Conservation (phyloP, 139 green algal species). For the Coelastrella sp. region DNA sequence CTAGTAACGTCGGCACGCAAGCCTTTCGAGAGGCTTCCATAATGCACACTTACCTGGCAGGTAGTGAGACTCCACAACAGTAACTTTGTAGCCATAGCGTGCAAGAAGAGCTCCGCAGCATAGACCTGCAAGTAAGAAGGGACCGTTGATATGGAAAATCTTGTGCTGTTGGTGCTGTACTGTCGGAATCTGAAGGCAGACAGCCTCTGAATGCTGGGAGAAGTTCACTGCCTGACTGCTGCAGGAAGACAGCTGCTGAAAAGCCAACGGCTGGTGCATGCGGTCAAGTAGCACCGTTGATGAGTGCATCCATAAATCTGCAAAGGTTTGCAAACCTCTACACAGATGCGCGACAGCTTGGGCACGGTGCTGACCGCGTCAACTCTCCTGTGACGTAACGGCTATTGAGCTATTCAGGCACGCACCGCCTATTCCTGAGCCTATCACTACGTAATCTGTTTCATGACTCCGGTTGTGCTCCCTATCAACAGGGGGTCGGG, state of each 20-base stretch:
- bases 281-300: too few species aligned
- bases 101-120: conserved; percentile 83
- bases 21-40: too few species aligned
- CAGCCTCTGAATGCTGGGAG: too few species aligned
- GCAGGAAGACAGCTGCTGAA: too few species aligned
- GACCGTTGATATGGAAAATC: not conserved
- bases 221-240: too few species aligned
- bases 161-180: not conserved
- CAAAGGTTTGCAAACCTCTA: too few species aligned
- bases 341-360: too few species aligned
- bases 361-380: not conserved
- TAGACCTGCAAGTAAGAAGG: conserved; percentile 57
- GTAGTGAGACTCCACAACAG: conserved; percentile 87
- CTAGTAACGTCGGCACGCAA: not conserved
- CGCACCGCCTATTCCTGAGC: conserved; percentile 76
- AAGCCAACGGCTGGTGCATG: too few species aligned
- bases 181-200: too few species aligned
- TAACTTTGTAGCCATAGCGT: conserved; percentile 77
- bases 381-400: not conserved
- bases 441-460: conserved; percentile 78
- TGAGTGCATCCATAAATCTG: too few species aligned
- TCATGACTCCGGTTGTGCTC: conserved; percentile 43
- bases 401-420: too few species aligned
- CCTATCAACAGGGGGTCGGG: not conserved
- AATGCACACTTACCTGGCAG: conserved; percentile 71